A percentile compares a stretch with the other conserved stretches of the same genome.
phyloP scores from a whole-genome alignment of 31 red algal genomes.

The Endocladia muricata region DNA sequence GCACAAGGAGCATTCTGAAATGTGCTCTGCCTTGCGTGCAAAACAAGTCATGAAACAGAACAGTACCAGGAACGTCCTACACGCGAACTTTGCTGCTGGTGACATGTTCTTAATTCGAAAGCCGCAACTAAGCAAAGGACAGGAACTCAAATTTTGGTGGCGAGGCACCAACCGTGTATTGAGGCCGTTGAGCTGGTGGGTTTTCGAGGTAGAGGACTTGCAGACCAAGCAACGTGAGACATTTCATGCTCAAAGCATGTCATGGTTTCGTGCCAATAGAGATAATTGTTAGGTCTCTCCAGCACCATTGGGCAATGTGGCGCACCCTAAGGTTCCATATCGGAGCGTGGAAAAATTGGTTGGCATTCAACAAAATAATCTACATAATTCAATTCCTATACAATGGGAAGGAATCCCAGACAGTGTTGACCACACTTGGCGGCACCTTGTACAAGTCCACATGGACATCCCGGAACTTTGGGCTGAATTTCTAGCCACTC shows the following conservation, averaged over 20 bases:
- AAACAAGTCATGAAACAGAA: neutral
- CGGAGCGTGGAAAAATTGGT: neutral
- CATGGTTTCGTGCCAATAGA: neutral
- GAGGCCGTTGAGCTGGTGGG: neutral
- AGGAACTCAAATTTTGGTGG: neutral
- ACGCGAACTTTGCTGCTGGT: neutral
- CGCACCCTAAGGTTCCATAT: neutral
- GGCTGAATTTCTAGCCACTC: no score
- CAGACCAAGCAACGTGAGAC: neutral
- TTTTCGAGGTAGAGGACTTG: neutral
- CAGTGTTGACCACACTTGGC: neutral
- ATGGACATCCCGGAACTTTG: neutral
- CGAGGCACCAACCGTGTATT: neutral
- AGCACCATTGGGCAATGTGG: neutral
- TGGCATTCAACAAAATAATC: neutral
- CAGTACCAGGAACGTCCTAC: neutral
- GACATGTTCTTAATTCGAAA: neutral
- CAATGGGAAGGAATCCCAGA: constrained; percentile 2
- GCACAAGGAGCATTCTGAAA: neutral
- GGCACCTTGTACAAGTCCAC: neutral
- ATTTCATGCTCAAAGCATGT: neutral
- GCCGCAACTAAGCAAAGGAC: neutral
- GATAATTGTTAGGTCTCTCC: neutral
- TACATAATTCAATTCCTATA: neutral
- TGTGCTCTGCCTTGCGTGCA: neutral